phyloP scores from a whole-genome alignment of 768 basidiomycete species.

The Tephrocybe rancida region DNA sequence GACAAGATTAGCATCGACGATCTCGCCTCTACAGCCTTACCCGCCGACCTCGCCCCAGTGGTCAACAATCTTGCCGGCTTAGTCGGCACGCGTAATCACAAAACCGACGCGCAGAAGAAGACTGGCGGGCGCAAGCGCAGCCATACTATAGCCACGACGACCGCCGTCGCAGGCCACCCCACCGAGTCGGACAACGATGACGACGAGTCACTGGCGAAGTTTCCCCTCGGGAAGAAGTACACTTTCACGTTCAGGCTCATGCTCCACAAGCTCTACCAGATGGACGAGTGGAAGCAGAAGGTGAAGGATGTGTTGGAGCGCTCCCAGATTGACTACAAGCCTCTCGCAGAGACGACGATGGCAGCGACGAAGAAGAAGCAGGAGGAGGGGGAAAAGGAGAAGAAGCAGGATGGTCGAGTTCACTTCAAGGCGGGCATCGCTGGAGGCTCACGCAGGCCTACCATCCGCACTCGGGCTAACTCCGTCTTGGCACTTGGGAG shows the following conservation, averaged over 20 bases:
- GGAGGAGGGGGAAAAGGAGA: slow-evolving; percentile 6
- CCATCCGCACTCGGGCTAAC: slow-evolving; percentile 34
- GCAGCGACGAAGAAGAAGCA: slow-evolving; percentile 13
- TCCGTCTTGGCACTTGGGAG: slow-evolving; percentile 26
- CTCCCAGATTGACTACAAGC: slow-evolving; percentile 59
- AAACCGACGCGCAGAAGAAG: slow-evolving; percentile 2
- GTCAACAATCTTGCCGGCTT: slow-evolving; percentile 33
- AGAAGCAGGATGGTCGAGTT: slow-evolving; percentile 20
- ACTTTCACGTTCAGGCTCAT: slow-evolving; percentile 69
- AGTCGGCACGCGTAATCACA: slow-evolving; percentile 17
- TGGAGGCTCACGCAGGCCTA: slow-evolving; percentile 18
- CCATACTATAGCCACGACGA: slow-evolving; percentile 27
- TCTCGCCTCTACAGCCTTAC: slow-evolving; percentile 22
- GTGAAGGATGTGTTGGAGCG: slow-evolving; percentile 53
- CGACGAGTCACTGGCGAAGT: slow-evolving; percentile 36
- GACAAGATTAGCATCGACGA: slow-evolving; percentile 27
- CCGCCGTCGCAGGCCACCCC: slow-evolving; percentile 8
- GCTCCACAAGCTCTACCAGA: slow-evolving; percentile 65
- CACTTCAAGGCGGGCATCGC: slow-evolving; percentile 28
- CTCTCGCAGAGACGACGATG: slow-evolving; percentile 43
- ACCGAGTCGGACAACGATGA: slow-evolving; percentile 22
- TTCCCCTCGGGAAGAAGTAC: slow-evolving; percentile 48
- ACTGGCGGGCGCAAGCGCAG: slow-evolving; percentile 20
- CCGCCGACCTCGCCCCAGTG: slow-evolving; percentile 39
- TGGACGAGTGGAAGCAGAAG: slow-evolving; percentile 60